Percentiles rank a stretch among this genome's conserved stretches.
phyloP scores from a whole-genome alignment of 108 stramenopile genomes.

The Cyclotella choctawhatcheeana region DNA sequence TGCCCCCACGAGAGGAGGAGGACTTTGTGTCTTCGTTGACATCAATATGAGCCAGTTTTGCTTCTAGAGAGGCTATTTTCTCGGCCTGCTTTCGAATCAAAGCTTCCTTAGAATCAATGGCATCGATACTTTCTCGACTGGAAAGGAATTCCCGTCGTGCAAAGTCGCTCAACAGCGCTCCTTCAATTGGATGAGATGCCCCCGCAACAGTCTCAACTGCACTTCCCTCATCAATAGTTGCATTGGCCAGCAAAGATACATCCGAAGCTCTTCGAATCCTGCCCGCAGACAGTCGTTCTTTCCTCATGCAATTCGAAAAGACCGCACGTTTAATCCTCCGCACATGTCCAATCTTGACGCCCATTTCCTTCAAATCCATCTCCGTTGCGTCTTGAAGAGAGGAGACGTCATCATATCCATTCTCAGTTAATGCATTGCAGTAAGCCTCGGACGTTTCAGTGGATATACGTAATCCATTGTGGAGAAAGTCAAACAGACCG shows the following conservation, averaged over 20 bases:
- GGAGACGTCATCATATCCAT: conserved; percentile 56
- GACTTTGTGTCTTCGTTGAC: conserved; percentile 8
- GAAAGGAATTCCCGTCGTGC: conserved; percentile 42
- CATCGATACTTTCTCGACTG: conserved; percentile 24
- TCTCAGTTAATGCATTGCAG: conserved; percentile 33
- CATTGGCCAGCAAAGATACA: conserved; percentile 2
- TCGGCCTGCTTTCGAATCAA: conserved; percentile 53
- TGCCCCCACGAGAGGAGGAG: conserved; percentile 39
- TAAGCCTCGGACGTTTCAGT: conserved; percentile 39
- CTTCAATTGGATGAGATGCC: conserved; percentile 24
- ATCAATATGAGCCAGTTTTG: conserved; percentile 41
- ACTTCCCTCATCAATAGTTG: conserved; percentile 13
- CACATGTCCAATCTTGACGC: conserved; percentile 57
- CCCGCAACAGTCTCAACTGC: neutral
- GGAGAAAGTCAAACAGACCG: conserved; percentile 42
- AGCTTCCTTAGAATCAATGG: conserved; percentile 31
- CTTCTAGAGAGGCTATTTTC: conserved; percentile 52
- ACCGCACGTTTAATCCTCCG: conserved; percentile 53
- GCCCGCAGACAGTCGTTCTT: conserved; percentile 21
- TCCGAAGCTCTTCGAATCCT: conserved; percentile 8
- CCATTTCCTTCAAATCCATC: conserved; percentile 46
- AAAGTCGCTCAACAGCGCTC: conserved; percentile 46
- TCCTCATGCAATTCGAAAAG: conserved; percentile 37
- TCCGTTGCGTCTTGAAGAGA: conserved; percentile 57
- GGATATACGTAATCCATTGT: conserved; percentile 44